These are phyloP conservation scores for Backusella morwellensis DNA, from an alignment of 192 early-diverging fungal species.

Conservation along the genomic window DNA sequence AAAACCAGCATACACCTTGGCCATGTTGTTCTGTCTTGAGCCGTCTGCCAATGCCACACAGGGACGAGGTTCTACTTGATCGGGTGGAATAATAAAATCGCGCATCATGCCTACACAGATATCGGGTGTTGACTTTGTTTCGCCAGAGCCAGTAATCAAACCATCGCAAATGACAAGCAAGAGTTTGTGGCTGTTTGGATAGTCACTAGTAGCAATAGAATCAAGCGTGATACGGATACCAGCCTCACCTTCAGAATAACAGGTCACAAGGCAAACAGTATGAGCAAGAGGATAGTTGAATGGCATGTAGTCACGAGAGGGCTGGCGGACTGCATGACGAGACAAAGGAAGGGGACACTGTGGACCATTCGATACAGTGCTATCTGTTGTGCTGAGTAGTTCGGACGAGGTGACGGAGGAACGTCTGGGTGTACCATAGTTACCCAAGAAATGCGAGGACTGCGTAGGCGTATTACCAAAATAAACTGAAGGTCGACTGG, in stretches of 20 bases:
- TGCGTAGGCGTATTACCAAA: neutral
- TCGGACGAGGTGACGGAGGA: conserved; percentile 19
- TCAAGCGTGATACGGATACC: conserved; percentile 82
- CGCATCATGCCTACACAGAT: conserved; percentile 80
- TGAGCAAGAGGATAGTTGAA: conserved; percentile 53
- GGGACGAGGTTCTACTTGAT: conserved; percentile 53
- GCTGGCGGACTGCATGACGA: conserved; percentile 37
- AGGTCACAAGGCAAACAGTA: conserved; percentile 79
- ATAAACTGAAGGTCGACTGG: conserved; percentile 1
- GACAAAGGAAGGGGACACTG: conserved; percentile 36
- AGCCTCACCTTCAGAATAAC: conserved; percentile 87
- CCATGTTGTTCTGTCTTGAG: conserved; percentile 87
- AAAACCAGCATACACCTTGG: conserved; percentile 90
- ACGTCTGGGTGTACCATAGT: conserved; percentile 5
- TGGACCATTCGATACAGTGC: neutral
- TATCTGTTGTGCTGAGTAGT: neutral
- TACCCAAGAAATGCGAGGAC: neutral
- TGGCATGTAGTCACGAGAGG: conserved; percentile 42
- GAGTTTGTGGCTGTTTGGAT: conserved; percentile 83
- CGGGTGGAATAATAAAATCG: conserved; percentile 49
- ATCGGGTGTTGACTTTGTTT: conserved; percentile 73
- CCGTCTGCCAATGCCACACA: conserved; percentile 93
- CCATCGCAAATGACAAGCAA: conserved; percentile 89
- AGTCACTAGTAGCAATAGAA: conserved; percentile 79
- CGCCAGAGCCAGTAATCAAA: conserved; percentile 79